These are phyloP conservation scores for Macrotyloma uniflorum DNA, from an alignment of 306 rosid species.

Conservation along the genomic window DNA sequence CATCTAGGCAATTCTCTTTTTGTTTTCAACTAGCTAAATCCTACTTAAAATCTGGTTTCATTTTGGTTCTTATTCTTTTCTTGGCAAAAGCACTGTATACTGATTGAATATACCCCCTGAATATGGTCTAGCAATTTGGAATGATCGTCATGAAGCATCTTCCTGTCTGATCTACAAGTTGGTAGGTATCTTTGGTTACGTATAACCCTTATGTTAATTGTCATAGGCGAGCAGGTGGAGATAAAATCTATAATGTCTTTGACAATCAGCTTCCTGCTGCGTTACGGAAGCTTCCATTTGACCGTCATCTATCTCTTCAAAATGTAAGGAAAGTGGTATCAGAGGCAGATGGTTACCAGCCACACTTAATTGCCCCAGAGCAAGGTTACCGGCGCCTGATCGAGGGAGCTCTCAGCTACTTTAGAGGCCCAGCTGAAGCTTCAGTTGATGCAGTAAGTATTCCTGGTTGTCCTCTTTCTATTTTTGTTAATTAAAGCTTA, in stretches of 20 bases:
- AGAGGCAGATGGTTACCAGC: constrained; percentile 99
- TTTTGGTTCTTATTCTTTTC: constrained; percentile 9
- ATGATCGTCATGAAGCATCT: constrained; percentile 10
- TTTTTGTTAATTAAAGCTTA: neutral
- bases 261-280: constrained; percentile 99
- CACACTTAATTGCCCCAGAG: constrained; percentile 99
- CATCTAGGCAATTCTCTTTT: neutral
- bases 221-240: constrained; percentile 94
- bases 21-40: neutral
- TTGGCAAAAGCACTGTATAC: neutral
- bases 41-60: neutral
- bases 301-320: constrained; percentile 91
- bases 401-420: constrained; percentile 81
- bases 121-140: constrained; percentile 33
- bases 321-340: constrained; percentile 93
- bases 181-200: constrained; percentile 14
- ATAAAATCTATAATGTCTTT: constrained; percentile 88
- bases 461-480: constrained; percentile 11
- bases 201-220: constrained; percentile 16
- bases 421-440: constrained; percentile 98
- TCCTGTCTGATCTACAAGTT: neutral
- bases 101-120: constrained; percentile 8
- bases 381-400: constrained; percentile 96
- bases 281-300: constrained; percentile 94
- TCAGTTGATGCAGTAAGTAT: constrained; percentile 93